phyloP scores from a whole-genome alignment of 1,284 basidiomycete species.

The Golubevia pallescens region DNA sequence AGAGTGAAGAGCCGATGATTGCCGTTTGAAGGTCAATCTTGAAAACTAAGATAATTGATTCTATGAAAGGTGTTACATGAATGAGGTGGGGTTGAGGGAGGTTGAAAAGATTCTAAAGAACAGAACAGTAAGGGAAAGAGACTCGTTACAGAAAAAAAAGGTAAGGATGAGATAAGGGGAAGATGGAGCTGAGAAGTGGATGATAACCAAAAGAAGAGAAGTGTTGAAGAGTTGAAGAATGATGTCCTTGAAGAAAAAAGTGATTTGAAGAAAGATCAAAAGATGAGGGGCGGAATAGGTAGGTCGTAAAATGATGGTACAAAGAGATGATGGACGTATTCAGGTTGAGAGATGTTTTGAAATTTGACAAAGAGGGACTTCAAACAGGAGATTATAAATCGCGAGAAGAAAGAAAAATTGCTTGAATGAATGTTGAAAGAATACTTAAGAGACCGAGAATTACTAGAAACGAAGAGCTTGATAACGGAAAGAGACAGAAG shows the following conservation, averaged over 20 bases:
- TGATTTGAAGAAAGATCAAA: no score
- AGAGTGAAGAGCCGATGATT: no score
- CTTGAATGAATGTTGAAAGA: no score
- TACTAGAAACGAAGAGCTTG: not conserved
- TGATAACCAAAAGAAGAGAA: no score
- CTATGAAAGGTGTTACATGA: not conserved
- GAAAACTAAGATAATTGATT: no score
- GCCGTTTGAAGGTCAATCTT: no score
- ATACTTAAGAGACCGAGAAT: no score
- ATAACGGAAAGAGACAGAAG: not conserved
- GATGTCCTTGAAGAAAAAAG: not conserved
- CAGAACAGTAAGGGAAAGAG: not conserved
- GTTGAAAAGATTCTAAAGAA: not conserved
- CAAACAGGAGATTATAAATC: not conserved
- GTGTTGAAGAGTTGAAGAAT: not conserved
- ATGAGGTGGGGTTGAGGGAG: not conserved
- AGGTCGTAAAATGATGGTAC: no score
- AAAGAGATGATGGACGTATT: no score
- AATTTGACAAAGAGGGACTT: no score
- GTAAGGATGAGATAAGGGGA: not conserved
- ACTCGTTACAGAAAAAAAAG: slow-evolving; percentile 1
- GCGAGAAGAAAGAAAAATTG: not conserved
- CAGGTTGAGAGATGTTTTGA: no score
- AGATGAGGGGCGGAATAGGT: no score
- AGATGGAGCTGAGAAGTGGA: not conserved